These are phyloP conservation scores for Diaporthe vaccinii DNA, from an alignment of 2,329 filamentous ascomycete species.

Conservation along the genomic window DNA sequence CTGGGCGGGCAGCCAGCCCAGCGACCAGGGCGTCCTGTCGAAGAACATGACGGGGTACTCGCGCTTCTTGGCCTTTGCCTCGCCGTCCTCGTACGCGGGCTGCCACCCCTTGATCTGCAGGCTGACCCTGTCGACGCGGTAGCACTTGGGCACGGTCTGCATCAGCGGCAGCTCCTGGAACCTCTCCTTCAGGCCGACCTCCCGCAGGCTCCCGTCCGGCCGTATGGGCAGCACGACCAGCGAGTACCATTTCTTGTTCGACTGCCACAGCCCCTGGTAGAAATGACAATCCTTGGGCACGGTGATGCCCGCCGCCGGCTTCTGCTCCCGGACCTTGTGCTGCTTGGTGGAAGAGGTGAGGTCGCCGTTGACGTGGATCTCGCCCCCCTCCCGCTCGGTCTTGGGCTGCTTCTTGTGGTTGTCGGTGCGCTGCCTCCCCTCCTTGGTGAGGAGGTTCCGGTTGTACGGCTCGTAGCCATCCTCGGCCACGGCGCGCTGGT, in stretches of 20 bases:
- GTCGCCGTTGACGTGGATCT: constrained; percentile 31
- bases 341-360: constrained; percentile 16
- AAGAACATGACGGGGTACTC: constrained; percentile 58
- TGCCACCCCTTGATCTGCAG: constrained; percentile 54
- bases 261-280: constrained; percentile 51
- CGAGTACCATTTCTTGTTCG: constrained; percentile 49
- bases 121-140: constrained; percentile 47
- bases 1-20: constrained; percentile 37
- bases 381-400: constrained; percentile 7
- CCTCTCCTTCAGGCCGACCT: constrained; percentile 39
- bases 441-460: constrained; percentile 39
- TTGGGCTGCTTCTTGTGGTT: constrained; percentile 34
- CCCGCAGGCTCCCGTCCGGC: constrained; percentile 34
- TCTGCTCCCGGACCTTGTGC: constrained; percentile 2
- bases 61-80: constrained; percentile 49
- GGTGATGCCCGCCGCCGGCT: constrained; percentile 39
- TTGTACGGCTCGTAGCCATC: constrained; percentile 49
- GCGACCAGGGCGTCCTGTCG: constrained; percentile 45
- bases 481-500: constrained; percentile 46
- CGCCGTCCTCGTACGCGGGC: constrained; percentile 53
- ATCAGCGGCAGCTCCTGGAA: constrained; percentile 51
- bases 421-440: constrained; percentile 35
- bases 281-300: constrained; percentile 50
- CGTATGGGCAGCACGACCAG: constrained; percentile 54
- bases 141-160: constrained; percentile 51